Percentiles rank a stretch among this genome's conserved stretches.
Evolutionary conservation across 2,329 filamentous ascomycete species (phyloP).

Genomic region (Lithohypha guttulata): DNA sequence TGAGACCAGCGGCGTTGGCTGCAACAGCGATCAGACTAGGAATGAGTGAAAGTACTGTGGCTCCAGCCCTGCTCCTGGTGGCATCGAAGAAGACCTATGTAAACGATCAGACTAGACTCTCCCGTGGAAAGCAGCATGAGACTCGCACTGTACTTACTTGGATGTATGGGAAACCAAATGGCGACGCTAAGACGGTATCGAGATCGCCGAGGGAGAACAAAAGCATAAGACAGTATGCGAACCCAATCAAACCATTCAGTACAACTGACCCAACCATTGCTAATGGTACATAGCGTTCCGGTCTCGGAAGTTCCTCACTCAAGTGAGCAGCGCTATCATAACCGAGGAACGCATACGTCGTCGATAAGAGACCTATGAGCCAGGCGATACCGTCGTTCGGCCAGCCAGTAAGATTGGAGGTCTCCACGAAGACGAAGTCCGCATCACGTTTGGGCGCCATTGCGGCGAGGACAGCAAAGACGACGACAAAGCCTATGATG

Average conservation of each 20-base stretch:
- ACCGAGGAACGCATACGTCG: slow-evolving; percentile 24
- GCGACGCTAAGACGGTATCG: slow-evolving; percentile 28
- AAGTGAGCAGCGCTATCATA: slow-evolving; percentile 9
- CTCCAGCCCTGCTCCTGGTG: slow-evolving; percentile 33
- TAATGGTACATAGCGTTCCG: slow-evolving; percentile 37
- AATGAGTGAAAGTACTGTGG: slow-evolving; percentile 32
- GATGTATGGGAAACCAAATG: slow-evolving; percentile 40
- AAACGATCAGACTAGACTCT: too few relatives aligned
- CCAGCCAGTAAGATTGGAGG: slow-evolving; percentile 39
- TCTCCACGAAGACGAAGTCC: slow-evolving; percentile 30
- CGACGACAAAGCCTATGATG: slow-evolving; percentile 29
- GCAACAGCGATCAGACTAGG: neutral
- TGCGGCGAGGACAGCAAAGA: slow-evolving; percentile 28
- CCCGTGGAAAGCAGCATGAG: too few relatives aligned
- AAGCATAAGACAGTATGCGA: slow-evolving; percentile 35
- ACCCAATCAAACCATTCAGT: slow-evolving; percentile 39
- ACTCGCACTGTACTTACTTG: too few relatives aligned
- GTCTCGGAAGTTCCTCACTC: slow-evolving; percentile 40
- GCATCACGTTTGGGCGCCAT: slow-evolving; percentile 25
- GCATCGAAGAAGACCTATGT: slow-evolving; percentile 41
- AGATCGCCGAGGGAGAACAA: slow-evolving; percentile 36
- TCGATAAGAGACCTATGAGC: slow-evolving; percentile 31
- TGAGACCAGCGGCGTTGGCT: slow-evolving; percentile 27
- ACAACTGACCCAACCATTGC: slow-evolving; percentile 39
- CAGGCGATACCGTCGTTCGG: slow-evolving; percentile 35